These are phyloP conservation scores for Suillus variegatus DNA, from an alignment of 768 basidiomycete species.

Conservation along the genomic window DNA sequence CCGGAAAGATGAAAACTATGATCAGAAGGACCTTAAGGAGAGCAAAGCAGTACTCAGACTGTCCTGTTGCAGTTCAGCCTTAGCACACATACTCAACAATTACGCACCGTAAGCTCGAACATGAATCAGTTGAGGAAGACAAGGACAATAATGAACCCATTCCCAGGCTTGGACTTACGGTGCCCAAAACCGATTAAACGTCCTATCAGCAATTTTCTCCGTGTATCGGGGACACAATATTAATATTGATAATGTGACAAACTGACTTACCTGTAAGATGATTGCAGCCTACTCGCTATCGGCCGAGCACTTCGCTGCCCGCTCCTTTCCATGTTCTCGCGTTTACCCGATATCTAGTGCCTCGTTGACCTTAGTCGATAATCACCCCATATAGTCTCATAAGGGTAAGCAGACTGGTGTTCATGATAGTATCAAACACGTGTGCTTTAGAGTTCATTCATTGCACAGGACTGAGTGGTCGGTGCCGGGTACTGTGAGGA, in stretches of 20 bases:
- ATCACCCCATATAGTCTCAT: too few relatives aligned
- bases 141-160: slow-evolving; percentile 58
- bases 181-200: slow-evolving; percentile 41
- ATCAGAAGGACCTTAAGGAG: slow-evolving; percentile 66
- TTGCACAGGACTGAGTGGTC: too few relatives aligned
- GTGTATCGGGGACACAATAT: neutral
- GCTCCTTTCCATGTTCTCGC: too few relatives aligned
- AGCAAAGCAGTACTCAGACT: slow-evolving; percentile 63
- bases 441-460: too few relatives aligned
- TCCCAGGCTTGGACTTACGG: slow-evolving; percentile 51
- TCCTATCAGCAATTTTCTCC: neutral
- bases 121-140: slow-evolving; percentile 58
- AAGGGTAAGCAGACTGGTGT: too few relatives aligned
- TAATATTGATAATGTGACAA: neutral
- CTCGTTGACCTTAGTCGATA: too few relatives aligned
- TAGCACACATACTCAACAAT: neutral
- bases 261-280: slow-evolving; percentile 41
- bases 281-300: slow-evolving; percentile 39
- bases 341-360: too few relatives aligned
- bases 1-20: slow-evolving; percentile 61
- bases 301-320: too few relatives aligned
- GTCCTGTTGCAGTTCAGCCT: slow-evolving; percentile 36
- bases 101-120: slow-evolving; percentile 55
- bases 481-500: too few relatives aligned
- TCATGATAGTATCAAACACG: too few relatives aligned